A percentile compares a stretch with the other conserved stretches of the same genome.
These are phyloP conservation scores for Adiantum capillusveneris DNA, from an alignment of 75 land plant species.

Conservation along the genomic window DNA sequence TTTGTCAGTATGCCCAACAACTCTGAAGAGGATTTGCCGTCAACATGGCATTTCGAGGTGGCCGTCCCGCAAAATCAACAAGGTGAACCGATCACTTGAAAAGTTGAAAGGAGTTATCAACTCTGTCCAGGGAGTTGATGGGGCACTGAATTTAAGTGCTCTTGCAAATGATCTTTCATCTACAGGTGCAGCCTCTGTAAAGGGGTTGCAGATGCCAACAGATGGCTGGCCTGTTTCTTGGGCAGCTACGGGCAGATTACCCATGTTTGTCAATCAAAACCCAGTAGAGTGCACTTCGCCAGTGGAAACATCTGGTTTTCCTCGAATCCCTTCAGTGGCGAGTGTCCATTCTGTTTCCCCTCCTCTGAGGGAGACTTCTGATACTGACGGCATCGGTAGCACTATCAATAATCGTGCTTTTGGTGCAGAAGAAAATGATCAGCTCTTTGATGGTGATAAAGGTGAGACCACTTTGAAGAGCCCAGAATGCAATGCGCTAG, in stretches of 20 bases:
- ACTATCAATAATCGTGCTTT: too few relatives aligned
- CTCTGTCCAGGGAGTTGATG: constrained; percentile 69
- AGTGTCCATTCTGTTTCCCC: too few relatives aligned
- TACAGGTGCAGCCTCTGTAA: constrained; percentile 1
- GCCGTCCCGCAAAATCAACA: constrained; percentile 96
- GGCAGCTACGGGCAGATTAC: not conserved
- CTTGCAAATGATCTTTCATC: constrained; percentile 7
- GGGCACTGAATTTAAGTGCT: constrained; percentile 35
- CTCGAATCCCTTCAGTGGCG: too few relatives aligned
- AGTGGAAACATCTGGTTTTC: too few relatives aligned
- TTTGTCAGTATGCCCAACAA: constrained; percentile 83
- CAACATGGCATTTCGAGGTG: constrained; percentile 83
- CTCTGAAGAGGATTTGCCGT: constrained; percentile 86
- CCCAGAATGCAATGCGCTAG: too few relatives aligned
- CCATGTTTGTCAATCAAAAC: too few relatives aligned
- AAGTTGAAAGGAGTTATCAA: constrained; percentile 66
- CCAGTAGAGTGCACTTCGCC: too few relatives aligned
- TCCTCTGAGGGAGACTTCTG: too few relatives aligned
- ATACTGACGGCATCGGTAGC: too few relatives aligned
- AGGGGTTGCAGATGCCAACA: not conserved
- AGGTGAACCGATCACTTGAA: constrained; percentile 75
- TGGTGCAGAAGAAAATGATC: too few relatives aligned
- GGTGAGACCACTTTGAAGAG: too few relatives aligned
- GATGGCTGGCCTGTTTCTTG: not conserved
- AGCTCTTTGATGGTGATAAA: too few relatives aligned